phyloP scores from a whole-genome alignment of 2,329 filamentous ascomycete genomes.

The Nothomitra cinnamomea region DNA sequence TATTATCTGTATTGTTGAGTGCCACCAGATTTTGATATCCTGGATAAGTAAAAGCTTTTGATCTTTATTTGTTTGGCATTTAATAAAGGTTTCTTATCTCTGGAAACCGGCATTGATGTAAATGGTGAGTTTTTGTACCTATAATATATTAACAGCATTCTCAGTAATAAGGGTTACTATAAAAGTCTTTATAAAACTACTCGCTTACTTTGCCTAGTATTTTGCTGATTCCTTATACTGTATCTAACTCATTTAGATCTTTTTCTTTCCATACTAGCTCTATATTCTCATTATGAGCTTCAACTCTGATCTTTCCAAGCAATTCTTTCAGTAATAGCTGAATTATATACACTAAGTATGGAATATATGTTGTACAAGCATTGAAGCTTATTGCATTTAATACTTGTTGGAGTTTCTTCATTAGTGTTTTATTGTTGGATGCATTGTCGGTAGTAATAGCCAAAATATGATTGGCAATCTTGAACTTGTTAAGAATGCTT shows the following conservation, averaged over 20 bases:
- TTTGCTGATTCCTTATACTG: background rate
- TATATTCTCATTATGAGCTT: background rate
- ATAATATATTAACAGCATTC: too few species aligned
- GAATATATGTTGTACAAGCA: background rate
- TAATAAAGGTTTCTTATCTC: background rate
- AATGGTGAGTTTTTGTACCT: background rate
- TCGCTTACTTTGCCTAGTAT: background rate
- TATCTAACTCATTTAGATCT: background rate
- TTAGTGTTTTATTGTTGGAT: background rate
- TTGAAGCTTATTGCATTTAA: background rate
- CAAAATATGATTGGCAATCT: background rate
- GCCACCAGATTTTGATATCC: background rate
- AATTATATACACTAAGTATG: background rate
- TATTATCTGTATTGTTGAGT: background rate
- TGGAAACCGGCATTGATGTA: background rate
- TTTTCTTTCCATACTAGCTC: background rate
- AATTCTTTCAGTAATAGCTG: background rate
- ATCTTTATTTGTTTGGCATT: background rate
- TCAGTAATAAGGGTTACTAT: background rate
- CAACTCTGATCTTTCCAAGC: background rate
- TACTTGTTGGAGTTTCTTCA: background rate
- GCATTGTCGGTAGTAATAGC: background rate
- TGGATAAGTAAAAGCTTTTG: background rate
- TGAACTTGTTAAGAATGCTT: background rate
- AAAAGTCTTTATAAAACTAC: background rate